Base-by-base conservation (phyloP, 2,329 filamentous ascomycete genomes). In the Blastomyces gilchristii region DNA sequence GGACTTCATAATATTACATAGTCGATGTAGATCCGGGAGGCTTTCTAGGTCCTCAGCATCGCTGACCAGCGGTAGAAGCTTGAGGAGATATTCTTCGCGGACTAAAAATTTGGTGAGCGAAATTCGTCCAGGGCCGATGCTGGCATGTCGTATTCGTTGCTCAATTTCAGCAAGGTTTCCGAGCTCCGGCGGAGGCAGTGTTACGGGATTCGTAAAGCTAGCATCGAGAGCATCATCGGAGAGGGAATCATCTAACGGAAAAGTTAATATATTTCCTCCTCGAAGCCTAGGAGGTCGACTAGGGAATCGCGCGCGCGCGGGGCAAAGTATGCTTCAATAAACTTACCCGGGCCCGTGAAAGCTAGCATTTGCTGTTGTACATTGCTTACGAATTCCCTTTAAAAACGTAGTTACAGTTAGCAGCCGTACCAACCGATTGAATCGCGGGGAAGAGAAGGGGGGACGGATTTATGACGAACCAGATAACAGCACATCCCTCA, bases 1-100 rank as follows among this genome's bases (percentile, higher is more conserved):
- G 64, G 88, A 89, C 81, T 99, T 99, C 90, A 97, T 94, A 73
- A 99, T 97, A 74, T 91, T 96, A 83, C 94, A 99, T 56, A 99
- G 80, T 58, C 89, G 86, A 75, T 97, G 94, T 65, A 99, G 79
- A 72, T 97, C 93, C 28, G 84, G 78, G 9, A 96, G 79, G 73
- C 90, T 92, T 76, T 99, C 91, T 64, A 96, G 83, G 70, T 96
- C 90, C 75, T 99, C 94, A 11, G 94, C 93, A 78, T 90, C 87
- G 64, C 89, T 85, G 57, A 99, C 90, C 60, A 97, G 76, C 0
- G 91, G 91, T 60, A 94, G 87, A 60, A 99, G 81, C 74, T 93
- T 95, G 67, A 84, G 79, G 66, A 99, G 91, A 74, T 96, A 97
- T 66, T 94, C 87, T 58, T 96, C 89, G 50, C 81, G 81, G 72